Base-by-base conservation (phyloP, 306 rosid species). In the Oemleria cerasiformis region DNA sequence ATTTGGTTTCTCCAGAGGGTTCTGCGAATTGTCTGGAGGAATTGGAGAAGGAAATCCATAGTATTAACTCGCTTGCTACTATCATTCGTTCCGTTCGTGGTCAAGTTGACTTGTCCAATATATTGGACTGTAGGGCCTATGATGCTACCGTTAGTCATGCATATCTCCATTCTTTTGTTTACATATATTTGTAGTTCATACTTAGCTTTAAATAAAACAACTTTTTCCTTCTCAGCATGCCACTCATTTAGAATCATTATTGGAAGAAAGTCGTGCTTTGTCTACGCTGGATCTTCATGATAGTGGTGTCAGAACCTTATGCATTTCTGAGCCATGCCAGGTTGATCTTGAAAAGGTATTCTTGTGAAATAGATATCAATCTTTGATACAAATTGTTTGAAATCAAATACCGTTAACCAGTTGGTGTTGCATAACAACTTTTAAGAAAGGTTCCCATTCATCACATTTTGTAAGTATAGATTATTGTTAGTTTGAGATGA, bases 281-380 rank as follows among this genome's bases (percentile, higher is more conserved):
- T 83, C 95, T 12, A 83, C 91, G 36, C 65, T n/a, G 42, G 83
- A 78, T 80, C 84, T 91, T 75, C 98, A 91, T 80, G 88, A 86
- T 75, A 84, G 86, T 65, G 90, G 95, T 30, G 88, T 94, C 58
- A 80, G 97, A 82, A 94, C 98, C 53, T 71, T 94, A 45, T 94
- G 97, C 86, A 86, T 94, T 74, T 71, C 67, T 64, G 84, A 89
- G 74, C 64, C 66, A n/a, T 74, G 63, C 48, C 72, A 75, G 55
- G 74, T 94, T 76, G 86, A 94, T 79, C 74, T 94, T 77, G 97
- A 91, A 48, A 91, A 91, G 98, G 97, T 91, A 84, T 67, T 54
- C 13, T 63, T 76, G 61, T 54, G 34, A 55, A 59, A 38, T 55
- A 61, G 19, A 42, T n/a, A 34, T 30, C 36, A 30, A 30, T 30